Base-by-base conservation (phyloP, 2,329 filamentous ascomycete genomes). In the Tolypocladium amazonense region DNA sequence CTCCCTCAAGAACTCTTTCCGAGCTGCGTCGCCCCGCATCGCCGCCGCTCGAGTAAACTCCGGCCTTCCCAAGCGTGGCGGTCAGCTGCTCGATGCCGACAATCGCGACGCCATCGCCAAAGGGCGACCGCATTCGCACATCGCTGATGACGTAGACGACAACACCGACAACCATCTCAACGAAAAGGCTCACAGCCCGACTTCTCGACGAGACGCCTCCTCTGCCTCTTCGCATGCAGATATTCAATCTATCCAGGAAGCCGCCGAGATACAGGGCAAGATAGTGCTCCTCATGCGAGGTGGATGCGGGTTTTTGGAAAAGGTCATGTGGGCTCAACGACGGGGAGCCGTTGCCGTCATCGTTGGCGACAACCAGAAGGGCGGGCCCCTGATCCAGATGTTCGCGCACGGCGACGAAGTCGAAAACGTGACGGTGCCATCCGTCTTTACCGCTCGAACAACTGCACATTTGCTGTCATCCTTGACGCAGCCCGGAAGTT, bases 281-380 rank as follows among this genome's bases (percentile, higher is more conserved):
- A 85, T 99, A 56, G 94, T 96, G 2, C 78, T 99, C 58, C 79
- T 99, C 60, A 95, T 90, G 72, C 86, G 94, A 59, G 94, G 94
- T 60, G 94, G 93, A 9, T 99, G 94, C 73, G 94, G 94, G 6
- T 99, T 99, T 72, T 75, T 97, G 62, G 93, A 97, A 71, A 99
- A 99, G 75, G 91, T 94, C 64, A 93, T 95, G 77, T 99, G 94
- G 94, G 91, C 89, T 15, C 94, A 99, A 72, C 84, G 92, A 62
- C 85, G 94, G 69, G 94, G 94, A 30, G 94, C 89, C 25, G 82
- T 92, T 61, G 94, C 90, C 41, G 79, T 99, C 62, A 95, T 99
- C 64, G 92, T 99, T 3, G 94, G 94, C 33, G 94, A 99, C 72
- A 89, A 97, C 72, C 88, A 90, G 60, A 89, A 90, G 62, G 93